Conservation (phyloP, 2,329 filamentous ascomycete species). For the Ophiostoma novo-ulmi region DNA sequence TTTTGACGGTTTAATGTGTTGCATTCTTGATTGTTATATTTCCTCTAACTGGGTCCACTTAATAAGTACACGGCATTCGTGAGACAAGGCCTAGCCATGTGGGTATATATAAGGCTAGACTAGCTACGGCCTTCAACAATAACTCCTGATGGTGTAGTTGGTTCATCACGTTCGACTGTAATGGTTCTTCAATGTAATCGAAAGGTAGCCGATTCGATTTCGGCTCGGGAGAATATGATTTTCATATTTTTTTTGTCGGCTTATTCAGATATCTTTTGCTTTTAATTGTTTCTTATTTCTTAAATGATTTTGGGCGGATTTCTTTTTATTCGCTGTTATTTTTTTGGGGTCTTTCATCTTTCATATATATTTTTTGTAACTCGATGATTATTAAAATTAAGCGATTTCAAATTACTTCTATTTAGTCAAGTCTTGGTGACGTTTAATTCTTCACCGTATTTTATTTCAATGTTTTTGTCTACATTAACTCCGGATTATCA, state of each 20-base stretch:
- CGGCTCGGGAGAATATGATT: constrained; percentile 13
- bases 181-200: constrained; percentile 16
- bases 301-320: neutral
- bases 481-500: neutral
- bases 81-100: neutral
- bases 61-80: neutral
- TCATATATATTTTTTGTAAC: too few relatives aligned
- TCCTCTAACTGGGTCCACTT: too few relatives aligned
- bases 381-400: too few relatives aligned
- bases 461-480: neutral
- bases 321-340: neutral
- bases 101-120: neutral
- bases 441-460: neutral
- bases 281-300: too few relatives aligned
- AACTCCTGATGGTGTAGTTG: constrained; percentile 17
- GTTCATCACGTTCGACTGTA: constrained; percentile 17
- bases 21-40: too few relatives aligned
- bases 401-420: neutral
- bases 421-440: neutral
- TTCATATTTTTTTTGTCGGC: neutral
- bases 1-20: too few relatives aligned
- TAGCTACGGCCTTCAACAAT: neutral
- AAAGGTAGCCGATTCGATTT: constrained; percentile 17
- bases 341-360: too few relatives aligned
- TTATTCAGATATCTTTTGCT: neutral